These are phyloP conservation scores for Eugenia klotzschiana DNA, from an alignment of 441 rosid genomes.

Conservation along the genomic window DNA sequence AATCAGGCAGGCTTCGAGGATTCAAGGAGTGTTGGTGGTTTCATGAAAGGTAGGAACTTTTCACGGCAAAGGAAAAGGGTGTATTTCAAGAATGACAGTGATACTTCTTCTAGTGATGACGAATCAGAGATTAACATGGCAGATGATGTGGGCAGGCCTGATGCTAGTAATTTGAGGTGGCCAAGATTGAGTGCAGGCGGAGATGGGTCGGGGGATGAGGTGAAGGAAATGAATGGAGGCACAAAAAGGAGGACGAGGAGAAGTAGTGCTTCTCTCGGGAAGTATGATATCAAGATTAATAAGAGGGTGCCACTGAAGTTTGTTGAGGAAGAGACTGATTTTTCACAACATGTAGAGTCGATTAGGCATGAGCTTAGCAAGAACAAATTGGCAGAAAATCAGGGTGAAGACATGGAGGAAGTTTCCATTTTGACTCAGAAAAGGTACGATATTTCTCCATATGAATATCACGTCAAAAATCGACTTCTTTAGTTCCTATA, in stretches of 20 bases:
- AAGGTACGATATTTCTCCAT: slow-evolving; percentile 20
- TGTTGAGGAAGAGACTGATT: slow-evolving; percentile 38
- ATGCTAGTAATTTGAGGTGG: slow-evolving; percentile 1
- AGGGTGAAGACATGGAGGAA: slow-evolving; percentile 15
- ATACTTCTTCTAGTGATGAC: slow-evolving; percentile 57
- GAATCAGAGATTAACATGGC: slow-evolving; percentile 31
- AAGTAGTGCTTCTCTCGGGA: slow-evolving; percentile 63
- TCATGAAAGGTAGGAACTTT: slow-evolving; percentile 14
- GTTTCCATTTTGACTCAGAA: slow-evolving; percentile 50
- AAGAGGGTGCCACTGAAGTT: slow-evolving; percentile 52
- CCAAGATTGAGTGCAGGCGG: neutral
- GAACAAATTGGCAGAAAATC: slow-evolving; percentile 27
- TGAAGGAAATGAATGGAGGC: slow-evolving; percentile 19
- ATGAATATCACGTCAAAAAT: neutral
- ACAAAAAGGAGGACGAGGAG: slow-evolving; percentile 34
- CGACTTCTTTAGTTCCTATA: neutral
- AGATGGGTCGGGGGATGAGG: slow-evolving; percentile 3
- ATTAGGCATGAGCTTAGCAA: slow-evolving; percentile 47
- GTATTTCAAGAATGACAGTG: slow-evolving; percentile 28
- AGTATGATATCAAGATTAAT: slow-evolving; percentile 49
- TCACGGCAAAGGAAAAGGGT: slow-evolving; percentile 16
- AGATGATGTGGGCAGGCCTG: neutral
- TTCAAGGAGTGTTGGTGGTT: slow-evolving; percentile 8
- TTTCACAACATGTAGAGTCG: slow-evolving; percentile 35
- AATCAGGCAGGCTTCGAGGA: neutral